Conservation (phyloP, 1,284 basidiomycete genomes). For the Cryptococcus sp. region DNA sequence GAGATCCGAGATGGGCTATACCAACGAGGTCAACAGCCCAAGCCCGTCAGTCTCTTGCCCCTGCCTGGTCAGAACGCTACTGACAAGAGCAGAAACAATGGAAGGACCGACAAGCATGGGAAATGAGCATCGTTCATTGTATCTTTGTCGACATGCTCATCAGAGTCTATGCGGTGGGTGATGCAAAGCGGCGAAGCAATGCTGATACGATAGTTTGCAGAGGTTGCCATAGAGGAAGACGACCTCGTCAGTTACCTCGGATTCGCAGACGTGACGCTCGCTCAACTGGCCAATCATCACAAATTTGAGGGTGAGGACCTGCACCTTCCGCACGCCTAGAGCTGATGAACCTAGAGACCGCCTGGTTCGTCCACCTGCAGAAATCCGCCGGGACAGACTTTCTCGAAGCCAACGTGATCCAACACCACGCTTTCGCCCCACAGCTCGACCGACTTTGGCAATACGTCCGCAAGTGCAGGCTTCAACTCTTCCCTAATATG, state of each 20-base stretch:
- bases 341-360: no score
- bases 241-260: conserved; percentile 8
- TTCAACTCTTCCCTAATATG: background rate
- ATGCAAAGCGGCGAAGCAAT: background rate
- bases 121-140: background rate
- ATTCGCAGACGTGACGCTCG: conserved; percentile 4
- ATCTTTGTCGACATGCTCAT: background rate
- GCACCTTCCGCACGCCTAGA: no score
- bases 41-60: no score
- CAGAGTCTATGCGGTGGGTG: background rate
- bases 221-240: conserved; percentile 2
- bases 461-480: background rate
- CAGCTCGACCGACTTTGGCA: conserved; percentile 1
- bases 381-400: background rate
- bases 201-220: conserved; percentile 2
- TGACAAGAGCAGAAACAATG: background rate
- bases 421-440: background rate
- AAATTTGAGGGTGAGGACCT: conserved; percentile 11
- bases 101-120: background rate
- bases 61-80: no score
- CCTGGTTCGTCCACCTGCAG: background rate
- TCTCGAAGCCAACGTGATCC: background rate
- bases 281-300: conserved; percentile 5
- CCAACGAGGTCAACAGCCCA: no score
- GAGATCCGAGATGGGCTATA: no score